These are phyloP conservation scores for Brassica cretica DNA, from an alignment of 345 rosid species.

Conservation along the genomic window DNA sequence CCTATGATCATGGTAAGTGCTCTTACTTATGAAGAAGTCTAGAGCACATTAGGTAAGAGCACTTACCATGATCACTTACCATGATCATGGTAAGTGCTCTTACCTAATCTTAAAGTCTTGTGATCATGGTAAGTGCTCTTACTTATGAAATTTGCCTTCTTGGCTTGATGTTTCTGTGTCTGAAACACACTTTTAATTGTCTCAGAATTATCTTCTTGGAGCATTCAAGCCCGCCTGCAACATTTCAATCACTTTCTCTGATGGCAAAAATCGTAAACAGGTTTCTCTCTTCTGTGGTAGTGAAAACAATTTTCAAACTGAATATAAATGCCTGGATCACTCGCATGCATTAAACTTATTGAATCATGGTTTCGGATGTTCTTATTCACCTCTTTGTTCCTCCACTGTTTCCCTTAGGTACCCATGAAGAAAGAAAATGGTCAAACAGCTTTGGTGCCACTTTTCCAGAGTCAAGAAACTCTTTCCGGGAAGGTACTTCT, in stretches of 20 bases:
- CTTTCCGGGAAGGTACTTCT: conserved; percentile 73
- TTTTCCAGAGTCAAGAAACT: conserved; percentile 93
- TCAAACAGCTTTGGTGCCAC: conserved; percentile 74
- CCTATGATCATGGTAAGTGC: conserved; percentile 40
- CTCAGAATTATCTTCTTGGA: conserved; percentile 88
- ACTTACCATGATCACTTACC: no score
- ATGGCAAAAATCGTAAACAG: conserved; percentile 91
- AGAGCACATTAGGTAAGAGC: no score
- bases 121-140: conserved; percentile 42
- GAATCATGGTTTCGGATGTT: neutral
- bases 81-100: no score
- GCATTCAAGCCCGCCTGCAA: conserved; percentile 96
- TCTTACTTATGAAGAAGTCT: neutral
- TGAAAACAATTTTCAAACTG: neutral
- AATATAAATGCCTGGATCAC: neutral
- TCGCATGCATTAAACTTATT: neutral
- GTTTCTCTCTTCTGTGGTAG: neutral
- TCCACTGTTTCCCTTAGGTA: conserved; percentile 48
- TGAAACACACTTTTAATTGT: conserved; percentile 4
- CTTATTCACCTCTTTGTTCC: neutral
- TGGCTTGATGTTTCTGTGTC: neutral
- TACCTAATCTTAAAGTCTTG: conserved; percentile 14
- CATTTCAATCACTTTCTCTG: conserved; percentile 66
- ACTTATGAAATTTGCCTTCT: neutral
- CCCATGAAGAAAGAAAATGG: conserved; percentile 95